Conservation (phyloP, 352 stramenopile genomes). For the Thraustotheca clavata region DNA sequence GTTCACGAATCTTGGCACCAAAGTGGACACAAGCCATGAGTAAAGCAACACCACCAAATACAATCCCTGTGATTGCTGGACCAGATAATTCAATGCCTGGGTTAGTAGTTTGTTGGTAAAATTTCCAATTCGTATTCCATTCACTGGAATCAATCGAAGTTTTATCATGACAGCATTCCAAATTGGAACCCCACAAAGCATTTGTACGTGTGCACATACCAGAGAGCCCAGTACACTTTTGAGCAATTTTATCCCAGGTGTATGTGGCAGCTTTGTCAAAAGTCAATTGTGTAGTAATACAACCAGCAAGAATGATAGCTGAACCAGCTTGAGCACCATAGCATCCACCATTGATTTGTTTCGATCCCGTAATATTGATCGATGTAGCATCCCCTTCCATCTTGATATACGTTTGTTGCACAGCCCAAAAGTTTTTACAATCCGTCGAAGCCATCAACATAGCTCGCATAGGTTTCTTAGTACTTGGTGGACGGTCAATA, state of each 20-base stretch:
- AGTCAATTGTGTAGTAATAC: slow-evolving; percentile 58
- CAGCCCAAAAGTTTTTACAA: slow-evolving; percentile 79
- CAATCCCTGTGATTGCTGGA: slow-evolving; percentile 62
- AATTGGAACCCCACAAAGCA: slow-evolving; percentile 71
- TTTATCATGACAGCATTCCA: slow-evolving; percentile 58
- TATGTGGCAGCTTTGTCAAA: slow-evolving; percentile 78
- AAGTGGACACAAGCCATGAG: slow-evolving; percentile 78
- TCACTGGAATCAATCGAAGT: slow-evolving; percentile 30
- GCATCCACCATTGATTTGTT: slow-evolving; percentile 79
- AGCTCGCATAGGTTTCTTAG: slow-evolving; percentile 32
- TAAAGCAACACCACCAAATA: slow-evolving; percentile 73
- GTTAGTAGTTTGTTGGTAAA: slow-evolving; percentile 47
- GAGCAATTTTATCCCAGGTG: slow-evolving; percentile 70
- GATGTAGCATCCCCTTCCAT: slow-evolving; percentile 47
- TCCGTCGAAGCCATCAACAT: slow-evolving; percentile 81
- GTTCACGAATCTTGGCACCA: slow-evolving; percentile 71
- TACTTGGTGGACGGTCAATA: slow-evolving; percentile 37
- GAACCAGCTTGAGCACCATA: slow-evolving; percentile 52
- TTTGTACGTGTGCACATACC: slow-evolving; percentile 81
- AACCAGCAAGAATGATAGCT: slow-evolving; percentile 74
- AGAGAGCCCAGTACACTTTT: slow-evolving; percentile 66
- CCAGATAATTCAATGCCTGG: slow-evolving; percentile 53
- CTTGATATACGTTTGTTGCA: slow-evolving; percentile 63
- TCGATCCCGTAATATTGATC: slow-evolving; percentile 61
- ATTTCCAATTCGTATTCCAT: slow-evolving; percentile 64